phyloP scores from a whole-genome alignment of 169 alveolate genomes.

The Plasmodium ovale region DNA sequence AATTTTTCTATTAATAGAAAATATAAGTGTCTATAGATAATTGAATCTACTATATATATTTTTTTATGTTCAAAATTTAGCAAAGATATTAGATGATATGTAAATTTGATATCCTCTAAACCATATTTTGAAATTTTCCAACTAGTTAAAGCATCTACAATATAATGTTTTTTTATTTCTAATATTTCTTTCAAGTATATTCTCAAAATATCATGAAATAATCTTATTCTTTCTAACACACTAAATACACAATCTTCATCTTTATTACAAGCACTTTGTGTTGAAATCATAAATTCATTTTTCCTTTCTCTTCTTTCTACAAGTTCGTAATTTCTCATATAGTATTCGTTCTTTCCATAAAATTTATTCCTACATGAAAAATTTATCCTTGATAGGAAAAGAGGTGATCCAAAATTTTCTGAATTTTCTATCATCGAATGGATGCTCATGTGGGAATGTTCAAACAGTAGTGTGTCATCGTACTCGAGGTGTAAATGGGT shows the following conservation, averaged over 20 bases:
- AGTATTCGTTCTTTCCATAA: background rate
- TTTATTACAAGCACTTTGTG: background rate
- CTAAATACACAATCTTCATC: background rate
- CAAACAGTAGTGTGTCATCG: background rate
- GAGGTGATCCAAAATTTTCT: background rate
- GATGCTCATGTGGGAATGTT: background rate
- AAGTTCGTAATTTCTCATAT: background rate
- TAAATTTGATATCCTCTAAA: conserved; percentile 57
- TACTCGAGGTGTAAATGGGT: background rate
- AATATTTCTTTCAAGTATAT: conserved; percentile 28
- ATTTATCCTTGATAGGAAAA: background rate
- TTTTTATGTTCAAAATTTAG: conserved; percentile 20
- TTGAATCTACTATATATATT: background rate
- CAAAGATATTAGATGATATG: conserved; percentile 19
- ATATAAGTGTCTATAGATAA: conserved; percentile 41
- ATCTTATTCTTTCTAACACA: background rate
- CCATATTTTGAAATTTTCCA: conserved; percentile 41
- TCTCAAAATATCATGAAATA: conserved; percentile 8
- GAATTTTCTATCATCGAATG: background rate
- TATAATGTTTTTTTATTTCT: conserved; percentile 24
- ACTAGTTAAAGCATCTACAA: conserved; percentile 20
- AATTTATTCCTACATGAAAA: background rate
- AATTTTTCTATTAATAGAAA: conserved; percentile 38
- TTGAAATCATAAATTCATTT: background rate
- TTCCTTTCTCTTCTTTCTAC: background rate